Percentiles rank a stretch among this genome's conserved stretches.
Evolutionary conservation across 2,329 filamentous ascomycete species (phyloP).

Genomic region (Colletotrichum tanaceti): DNA sequence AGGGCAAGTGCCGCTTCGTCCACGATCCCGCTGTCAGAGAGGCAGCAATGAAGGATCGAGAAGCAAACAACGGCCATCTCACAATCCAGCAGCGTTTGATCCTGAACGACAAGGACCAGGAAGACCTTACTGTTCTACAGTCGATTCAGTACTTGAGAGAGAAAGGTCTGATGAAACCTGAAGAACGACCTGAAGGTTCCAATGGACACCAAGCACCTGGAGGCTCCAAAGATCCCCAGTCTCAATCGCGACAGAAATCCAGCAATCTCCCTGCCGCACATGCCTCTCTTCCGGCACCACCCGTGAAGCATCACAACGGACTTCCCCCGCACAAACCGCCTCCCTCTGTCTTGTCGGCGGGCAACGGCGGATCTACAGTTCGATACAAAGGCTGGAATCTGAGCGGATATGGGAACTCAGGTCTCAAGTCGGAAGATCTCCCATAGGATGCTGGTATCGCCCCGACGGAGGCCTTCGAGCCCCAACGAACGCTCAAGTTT

Average conservation of each 20-base stretch:
- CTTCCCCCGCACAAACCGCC: constrained; percentile 51
- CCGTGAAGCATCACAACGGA: constrained; percentile 46
- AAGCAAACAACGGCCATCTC: constrained; percentile 73
- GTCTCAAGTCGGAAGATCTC: constrained; percentile 51
- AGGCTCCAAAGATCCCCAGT: constrained; percentile 9
- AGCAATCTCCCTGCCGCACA: constrained; percentile 53
- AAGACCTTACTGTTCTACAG: constrained; percentile 73
- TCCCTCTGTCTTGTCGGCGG: constrained; percentile 45
- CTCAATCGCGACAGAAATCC: constrained; percentile 23
- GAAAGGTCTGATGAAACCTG: constrained; percentile 63
- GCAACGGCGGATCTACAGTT: constrained; percentile 42
- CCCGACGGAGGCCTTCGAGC: background rate
- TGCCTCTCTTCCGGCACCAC: constrained; percentile 51
- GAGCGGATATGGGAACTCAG: constrained; percentile 55
- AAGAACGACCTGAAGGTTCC: constrained; percentile 43
- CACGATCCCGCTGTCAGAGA: constrained; percentile 73
- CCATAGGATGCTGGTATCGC: constrained; percentile 42
- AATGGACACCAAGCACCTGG: constrained; percentile 36
- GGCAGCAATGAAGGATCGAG: constrained; percentile 71
- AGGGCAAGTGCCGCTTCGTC: constrained; percentile 80
- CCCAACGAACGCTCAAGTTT: background rate
- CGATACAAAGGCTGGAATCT: constrained; percentile 56
- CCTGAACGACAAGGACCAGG: constrained; percentile 75
- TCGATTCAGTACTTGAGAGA: constrained; percentile 74
- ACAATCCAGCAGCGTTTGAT: constrained; percentile 74